A percentile compares a stretch with the other conserved stretches of the same genome.
These are phyloP conservation scores for Perkinsus chesapeaki DNA, from an alignment of 169 alveolate species.

Conservation along the genomic window DNA sequence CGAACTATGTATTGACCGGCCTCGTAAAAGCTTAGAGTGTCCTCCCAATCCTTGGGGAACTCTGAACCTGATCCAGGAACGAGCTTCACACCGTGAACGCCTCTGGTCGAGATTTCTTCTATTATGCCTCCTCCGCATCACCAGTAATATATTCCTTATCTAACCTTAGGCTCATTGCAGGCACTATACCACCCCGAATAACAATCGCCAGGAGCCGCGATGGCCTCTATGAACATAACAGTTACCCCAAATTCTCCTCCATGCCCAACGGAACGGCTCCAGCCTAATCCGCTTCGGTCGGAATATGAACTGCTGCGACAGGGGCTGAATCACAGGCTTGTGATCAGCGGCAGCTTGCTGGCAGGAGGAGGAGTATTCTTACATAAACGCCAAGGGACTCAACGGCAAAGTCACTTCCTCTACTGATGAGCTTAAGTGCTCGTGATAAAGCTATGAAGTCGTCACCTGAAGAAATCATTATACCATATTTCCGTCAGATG, in stretches of 20 bases:
- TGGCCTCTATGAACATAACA: too few relatives aligned
- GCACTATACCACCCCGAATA: too few relatives aligned
- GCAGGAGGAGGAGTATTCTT: not conserved
- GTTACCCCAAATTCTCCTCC: not conserved
- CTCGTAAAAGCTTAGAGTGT: not conserved
- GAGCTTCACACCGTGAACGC: not conserved
- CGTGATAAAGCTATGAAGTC: not conserved
- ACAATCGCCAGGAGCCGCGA: too few relatives aligned
- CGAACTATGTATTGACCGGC: not conserved
- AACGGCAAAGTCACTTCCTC: not conserved
- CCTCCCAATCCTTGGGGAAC: not conserved
- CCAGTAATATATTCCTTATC: too few relatives aligned
- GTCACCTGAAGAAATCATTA: not conserved
- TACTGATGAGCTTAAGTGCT: not conserved
- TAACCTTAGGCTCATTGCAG: too few relatives aligned
- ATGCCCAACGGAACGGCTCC: not conserved
- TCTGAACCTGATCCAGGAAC: not conserved
- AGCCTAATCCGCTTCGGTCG: not conserved
- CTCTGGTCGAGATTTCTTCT: too few relatives aligned
- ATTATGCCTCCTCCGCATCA: too few relatives aligned
- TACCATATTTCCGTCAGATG: not conserved
- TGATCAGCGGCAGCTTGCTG: not conserved
- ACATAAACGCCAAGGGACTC: not conserved
- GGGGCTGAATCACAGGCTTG: not conserved
- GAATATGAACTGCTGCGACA: not conserved